Evolutionary conservation across 176 grass and related monocot species (phyloP).

Genomic region (Saccharum spontaneum): DNA sequence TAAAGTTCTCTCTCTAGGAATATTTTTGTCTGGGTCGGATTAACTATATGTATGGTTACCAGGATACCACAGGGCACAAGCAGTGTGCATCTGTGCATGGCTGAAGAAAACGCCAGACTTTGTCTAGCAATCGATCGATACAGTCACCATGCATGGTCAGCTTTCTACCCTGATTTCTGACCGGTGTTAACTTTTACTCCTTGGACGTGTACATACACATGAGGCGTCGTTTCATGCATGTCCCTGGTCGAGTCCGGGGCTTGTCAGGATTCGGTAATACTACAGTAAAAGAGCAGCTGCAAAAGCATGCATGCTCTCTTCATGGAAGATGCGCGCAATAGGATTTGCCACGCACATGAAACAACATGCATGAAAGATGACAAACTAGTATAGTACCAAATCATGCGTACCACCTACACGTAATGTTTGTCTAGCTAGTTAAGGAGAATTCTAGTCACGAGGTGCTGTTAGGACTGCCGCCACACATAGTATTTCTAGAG

Average conservation of each 20-base stretch:
- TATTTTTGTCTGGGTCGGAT: background rate
- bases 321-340: background rate
- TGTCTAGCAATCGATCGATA: background rate
- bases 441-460: background rate
- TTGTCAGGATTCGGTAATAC: background rate
- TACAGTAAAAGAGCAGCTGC: background rate
- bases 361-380: background rate
- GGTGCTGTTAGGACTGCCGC: background rate
- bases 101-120: background rate
- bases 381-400: background rate
- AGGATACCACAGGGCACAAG: background rate
- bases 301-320: background rate
- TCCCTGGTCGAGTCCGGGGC: background rate
- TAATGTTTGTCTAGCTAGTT: background rate
- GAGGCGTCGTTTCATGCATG: background rate
- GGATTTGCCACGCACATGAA: background rate
- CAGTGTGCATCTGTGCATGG: background rate
- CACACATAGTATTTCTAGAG: background rate
- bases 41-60: background rate
- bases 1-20: slow-evolving; percentile 6
- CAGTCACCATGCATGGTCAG: background rate
- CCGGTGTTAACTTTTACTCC: slow-evolving; percentile 12
- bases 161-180: background rate
- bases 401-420: background rate
- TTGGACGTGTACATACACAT: background rate